Base-by-base conservation (phyloP, 108 stramenopile genomes). In the Nitzschia putrida region DNA sequence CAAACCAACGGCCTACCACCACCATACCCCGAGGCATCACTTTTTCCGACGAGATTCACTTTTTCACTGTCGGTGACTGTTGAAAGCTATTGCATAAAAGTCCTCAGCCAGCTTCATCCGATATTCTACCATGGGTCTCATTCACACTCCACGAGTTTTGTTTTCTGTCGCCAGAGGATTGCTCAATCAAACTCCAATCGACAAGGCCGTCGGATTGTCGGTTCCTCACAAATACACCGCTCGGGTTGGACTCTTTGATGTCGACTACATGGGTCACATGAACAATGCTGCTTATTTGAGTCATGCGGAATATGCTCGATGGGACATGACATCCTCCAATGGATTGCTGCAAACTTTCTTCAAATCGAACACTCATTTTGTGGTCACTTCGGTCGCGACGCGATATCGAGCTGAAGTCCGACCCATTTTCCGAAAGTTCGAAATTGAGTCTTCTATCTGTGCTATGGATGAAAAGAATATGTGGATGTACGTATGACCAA, bases 251-350 rank as follows among this genome's bases (percentile, higher is more conserved):
- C n/a, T 88, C 20, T 85, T 88, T 64, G 89, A 91, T 56, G 69
- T 85, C 0, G 89, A 91, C 54, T 68, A 79, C 18, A 53, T 86
- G 66, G 71, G 75, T 40, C 89, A 91, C 53, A 72, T 88, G 82
- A 91, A 91, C 59, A 88, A 91, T 63, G 89, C 89, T 29, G 71
- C 83, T 21, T 91, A 86, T 50, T 61, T 91, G 20, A 73, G 64
- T 22, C 89, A 91, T 61, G 85, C 87, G 11, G 89, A 91, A 61
- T 64, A 83, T 50, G 89, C 89, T 3, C 60, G 87, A 57, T 91
- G 87, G 87, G 84, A 88, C 55, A 68, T 80, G 87, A 72, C 74
- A 16, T 63, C 89, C 0, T 66, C 82, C 50, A 84, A 72, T 39
- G 87, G 87, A 55, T 60, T 67, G 44, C 71, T 88, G 16, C 22